Evolutionary conservation across 208 protist species (phyloP), one percentile per base, ranked within the genome.

Genomic region (Naegleria lovaniensis): DNA sequence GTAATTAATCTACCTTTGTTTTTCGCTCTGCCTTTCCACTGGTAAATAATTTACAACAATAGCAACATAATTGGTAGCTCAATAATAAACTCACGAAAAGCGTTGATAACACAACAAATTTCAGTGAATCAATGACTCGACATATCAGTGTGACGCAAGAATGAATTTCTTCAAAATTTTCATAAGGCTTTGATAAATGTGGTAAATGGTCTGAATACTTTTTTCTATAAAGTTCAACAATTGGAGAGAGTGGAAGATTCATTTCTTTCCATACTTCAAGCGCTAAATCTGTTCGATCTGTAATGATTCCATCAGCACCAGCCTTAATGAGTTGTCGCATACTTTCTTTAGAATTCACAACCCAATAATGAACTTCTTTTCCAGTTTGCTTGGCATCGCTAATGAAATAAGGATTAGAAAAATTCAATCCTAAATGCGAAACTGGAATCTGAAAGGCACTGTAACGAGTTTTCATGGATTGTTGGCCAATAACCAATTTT

Each of bases 341-440:
- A 5, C 1, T 33, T 48, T 40, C 36, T 6, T 29, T 33, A 16
- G 0, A 4, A 15, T 89, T 89, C 6, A 89, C 19, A 11, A 89
- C 86, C 86, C 86, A 89, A 89, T 89, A 89, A 43, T 89, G 86
- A 79, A 89, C 36, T 76, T 76, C 16, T 6, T 29, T 11, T 5
- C 9, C 5, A 33, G 22, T 19, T 7, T 33, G 3, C 33, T 88
- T 6, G 38, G 41, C 41, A 89, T 59, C 16, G 16, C 39, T 0
- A 9, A 88, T 38, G 15, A 59, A 41, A 19, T 58, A 13, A 15
- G 19, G 41, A 16, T 15, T 88, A 9, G 13, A 33, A 39, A 88
- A 59, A 39, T 52, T 36, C 0, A 88, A 15, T 59, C n/a, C 48
- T 19, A 3, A 4, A 6, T 33, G 39, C 11, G 5, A 9, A 3